phyloP scores from a whole-genome alignment of 805 yeast species.

The Yamadazyma olivae region DNA sequence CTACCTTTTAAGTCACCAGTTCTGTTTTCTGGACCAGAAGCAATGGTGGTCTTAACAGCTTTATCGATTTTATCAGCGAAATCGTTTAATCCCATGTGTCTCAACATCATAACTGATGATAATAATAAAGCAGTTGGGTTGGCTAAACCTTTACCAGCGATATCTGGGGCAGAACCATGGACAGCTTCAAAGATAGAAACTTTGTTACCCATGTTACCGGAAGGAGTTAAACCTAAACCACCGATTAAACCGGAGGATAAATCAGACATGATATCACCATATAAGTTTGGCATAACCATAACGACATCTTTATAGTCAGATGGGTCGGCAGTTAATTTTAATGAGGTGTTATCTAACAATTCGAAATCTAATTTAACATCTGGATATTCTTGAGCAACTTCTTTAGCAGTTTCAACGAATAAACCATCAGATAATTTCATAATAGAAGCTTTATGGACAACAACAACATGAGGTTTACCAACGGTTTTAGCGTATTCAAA shows the following conservation, averaged over 20 bases:
- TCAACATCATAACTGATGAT: conserved; percentile 98
- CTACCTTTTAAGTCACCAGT: conserved; percentile 95
- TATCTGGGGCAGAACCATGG: conserved; percentile 99
- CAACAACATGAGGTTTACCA: conserved; percentile 83
- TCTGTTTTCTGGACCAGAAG: conserved; percentile 94
- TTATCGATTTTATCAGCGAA: conserved; percentile 83
- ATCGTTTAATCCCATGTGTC: conserved; percentile 88
- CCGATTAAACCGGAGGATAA: conserved; percentile 97
- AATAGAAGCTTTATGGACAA: conserved; percentile 97
- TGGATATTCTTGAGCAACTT: conserved; percentile 88
- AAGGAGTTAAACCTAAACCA: conserved; percentile 97
- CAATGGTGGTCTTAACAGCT: conserved; percentile 87
- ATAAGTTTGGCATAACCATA: conserved; percentile 98
- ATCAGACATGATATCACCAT: conserved; percentile 99
- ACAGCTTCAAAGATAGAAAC: conserved; percentile 99
- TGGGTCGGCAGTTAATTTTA: conserved; percentile 89
- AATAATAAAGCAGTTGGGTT: conserved; percentile 97
- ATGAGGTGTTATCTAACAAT: conserved; percentile 92
- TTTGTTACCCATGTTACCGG: conserved; percentile 98
- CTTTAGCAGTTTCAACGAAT: conserved; percentile 87
- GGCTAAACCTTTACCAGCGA: conserved; percentile 98
- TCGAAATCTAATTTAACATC: conserved; percentile 80
- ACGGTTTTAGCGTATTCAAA: conserved; percentile 92
- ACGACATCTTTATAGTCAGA: conserved; percentile 81
- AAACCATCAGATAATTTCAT: conserved; percentile 98